A percentile compares a stretch with the other conserved stretches of the same genome.
Conservation (phyloP, 208 protist genomes). For the Balamuthia mandrillaris region DNA sequence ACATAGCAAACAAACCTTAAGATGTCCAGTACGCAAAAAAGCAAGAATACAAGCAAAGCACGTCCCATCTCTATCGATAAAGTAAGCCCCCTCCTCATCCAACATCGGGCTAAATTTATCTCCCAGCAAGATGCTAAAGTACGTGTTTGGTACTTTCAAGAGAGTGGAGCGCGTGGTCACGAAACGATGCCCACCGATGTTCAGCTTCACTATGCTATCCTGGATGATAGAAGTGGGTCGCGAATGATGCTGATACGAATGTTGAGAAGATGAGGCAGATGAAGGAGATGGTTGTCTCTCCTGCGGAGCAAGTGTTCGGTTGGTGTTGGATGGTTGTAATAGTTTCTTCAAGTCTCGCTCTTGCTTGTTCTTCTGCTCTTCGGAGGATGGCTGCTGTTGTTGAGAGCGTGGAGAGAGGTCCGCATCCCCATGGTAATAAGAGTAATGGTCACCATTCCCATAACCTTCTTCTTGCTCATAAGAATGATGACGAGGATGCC, state of each 20-base stretch:
- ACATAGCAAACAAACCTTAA: too few relatives aligned
- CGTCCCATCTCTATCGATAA: slow-evolving; percentile 1
- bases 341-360: not conserved
- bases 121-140: not conserved
- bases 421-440: too few relatives aligned
- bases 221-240: not conserved
- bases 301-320: not conserved
- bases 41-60: not conserved
- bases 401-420: too few relatives aligned
- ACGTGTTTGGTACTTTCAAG: not conserved
- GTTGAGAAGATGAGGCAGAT: not conserved
- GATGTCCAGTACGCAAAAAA: not conserved
- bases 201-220: not conserved
- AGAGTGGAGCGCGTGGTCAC: not conserved
- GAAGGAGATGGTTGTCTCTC: not conserved
- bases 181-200: not conserved
- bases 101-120: not conserved
- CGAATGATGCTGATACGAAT: not conserved
- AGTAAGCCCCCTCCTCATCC: not conserved
- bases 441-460: too few relatives aligned
- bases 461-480: too few relatives aligned
- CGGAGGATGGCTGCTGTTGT: not conserved
- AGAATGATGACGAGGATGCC: too few relatives aligned
- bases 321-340: not conserved
- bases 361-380: slow-evolving; percentile 11